Evolutionary conservation across 495 filamentous ascomycete genomes (phyloP), one percentile per base, ranked within the genome.

Genomic region (Filosporella fistucella): DNA sequence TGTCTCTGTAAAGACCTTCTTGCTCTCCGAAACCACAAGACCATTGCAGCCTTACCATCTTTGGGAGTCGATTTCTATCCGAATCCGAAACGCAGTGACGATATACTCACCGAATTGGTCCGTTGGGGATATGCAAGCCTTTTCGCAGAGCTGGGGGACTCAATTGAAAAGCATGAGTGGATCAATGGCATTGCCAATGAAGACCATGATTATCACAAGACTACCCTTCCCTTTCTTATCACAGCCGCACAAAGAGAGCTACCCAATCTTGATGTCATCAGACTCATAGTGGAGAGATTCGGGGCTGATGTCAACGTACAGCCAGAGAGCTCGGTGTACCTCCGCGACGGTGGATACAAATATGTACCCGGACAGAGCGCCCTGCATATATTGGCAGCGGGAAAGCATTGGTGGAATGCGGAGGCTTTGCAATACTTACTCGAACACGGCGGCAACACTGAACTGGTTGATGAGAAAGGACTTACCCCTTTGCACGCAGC

Each of bases 391-490:
- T 49, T 74, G 12, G 67, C 64, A 18, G 42, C 47, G 21, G 66
- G 64, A 2, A 45, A 50, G 0, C 56, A 70, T 25, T 74, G 67
- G 67, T 77, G 74, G 74, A 59, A 74, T 4, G 51, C 60, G n/a
- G 43, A 62, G 18, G 69, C 67, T 20, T 58, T 77, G 11, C 60
- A 56, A 7, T 77, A 72, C 35, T 56, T 75, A 0, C 10, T 75
- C 2, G 25, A 65, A n/a, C 55, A 62, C 1, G 65, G 65, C n/a
- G 67, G 69, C 8, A 58, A 73, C 39, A 52, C 63, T n/a, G 60
- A 68, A 3, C 34, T 59, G 10, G 58, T 58, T 4, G 59, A 73
- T 41, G 38, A 47, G 2, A 24, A 57, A 1, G 71, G 69, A 1
- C 42, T 61, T 20, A 75, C 72, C 20, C 65, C 71, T 1, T 33